phyloP scores from a whole-genome alignment of 441 rosid genomes.

The Pelargonium myrrhifolium region DNA sequence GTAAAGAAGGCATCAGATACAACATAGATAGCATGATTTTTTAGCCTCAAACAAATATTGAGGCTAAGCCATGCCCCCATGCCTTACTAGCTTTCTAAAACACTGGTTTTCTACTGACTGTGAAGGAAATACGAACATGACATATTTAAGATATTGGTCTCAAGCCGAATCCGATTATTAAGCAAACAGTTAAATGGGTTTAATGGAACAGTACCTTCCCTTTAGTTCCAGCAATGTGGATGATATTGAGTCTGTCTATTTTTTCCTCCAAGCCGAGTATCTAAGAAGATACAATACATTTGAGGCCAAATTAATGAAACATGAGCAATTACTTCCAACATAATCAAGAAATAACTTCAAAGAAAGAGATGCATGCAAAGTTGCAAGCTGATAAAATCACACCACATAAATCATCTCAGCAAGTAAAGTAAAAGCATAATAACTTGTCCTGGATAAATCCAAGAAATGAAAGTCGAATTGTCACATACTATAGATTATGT shows the following conservation, averaged over 20 bases:
- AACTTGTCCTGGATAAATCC: not conserved
- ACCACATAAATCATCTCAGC: not conserved
- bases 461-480: not conserved
- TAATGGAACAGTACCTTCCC: constrained; percentile 54
- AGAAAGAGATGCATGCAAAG: constrained; percentile 11
- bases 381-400: constrained; percentile 3
- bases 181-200: not conserved
- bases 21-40: too few relatives aligned
- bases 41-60: too few relatives aligned
- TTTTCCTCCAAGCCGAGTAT: constrained; percentile 46
- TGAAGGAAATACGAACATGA: too few relatives aligned
- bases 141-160: too few relatives aligned
- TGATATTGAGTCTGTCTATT: constrained; percentile 40
- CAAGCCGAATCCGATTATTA: too few relatives aligned
- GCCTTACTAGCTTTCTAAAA: too few relatives aligned
- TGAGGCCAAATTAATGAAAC: not conserved
- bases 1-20: too few relatives aligned
- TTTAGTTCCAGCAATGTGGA: constrained; percentile 91
- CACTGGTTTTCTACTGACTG: too few relatives aligned
- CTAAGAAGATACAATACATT: constrained; percentile 19
- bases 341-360: not conserved
- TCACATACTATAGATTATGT: not conserved
- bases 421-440: not conserved
- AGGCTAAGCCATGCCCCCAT: too few relatives aligned
- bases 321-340: not conserved